Base-by-base conservation (phyloP, 345 rosid species). In the Populus pruinosa region DNA sequence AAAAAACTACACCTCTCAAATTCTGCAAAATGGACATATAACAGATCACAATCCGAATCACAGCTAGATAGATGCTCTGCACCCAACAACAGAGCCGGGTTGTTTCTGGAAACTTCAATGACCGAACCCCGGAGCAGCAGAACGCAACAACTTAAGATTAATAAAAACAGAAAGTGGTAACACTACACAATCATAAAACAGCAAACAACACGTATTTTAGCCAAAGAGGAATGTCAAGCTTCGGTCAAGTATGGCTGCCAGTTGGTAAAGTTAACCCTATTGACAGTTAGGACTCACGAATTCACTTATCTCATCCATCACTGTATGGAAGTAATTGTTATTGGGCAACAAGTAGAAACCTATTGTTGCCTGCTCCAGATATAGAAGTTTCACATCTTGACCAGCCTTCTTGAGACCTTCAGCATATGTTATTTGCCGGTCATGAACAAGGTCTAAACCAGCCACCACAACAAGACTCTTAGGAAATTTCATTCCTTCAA, bases 261-360 rank as follows among this genome's bases (percentile, higher is more conserved):
- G 78, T 78, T 21, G 62, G 80, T 80, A 70, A 84, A 21, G 89
- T 83, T 80, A 84, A 70, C 43, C 55, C 77, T 82, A 82, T 73
- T 72, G 64, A 72, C 70, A 80, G 86, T 82, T 65, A 75, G 87
- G 76, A 59, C 85, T 41, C 85, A 94, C 94, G 75, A 94, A 94
- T 71, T 85, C 81, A 50, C 82, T 83, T 33, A 94, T 89, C 91
- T 92, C 92, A 38, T 87, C 90, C 98, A 92, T 92, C 63, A 94
- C 92, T 0, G 78, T 85, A 56, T 92, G 90, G 83, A 92, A 94
- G 82, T 94, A 90, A 41, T 74, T 85, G 65, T 89, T 94, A 80
- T 92, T 94, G 8, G 97, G 97, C 82, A 94, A 78, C 71, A 93
- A 84, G 85, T 91, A 94, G 85, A 94, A 94, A 21, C 98, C 97